Base-by-base conservation (phyloP, 805 yeast genomes). In the Kodamaea neixiangensis region DNA sequence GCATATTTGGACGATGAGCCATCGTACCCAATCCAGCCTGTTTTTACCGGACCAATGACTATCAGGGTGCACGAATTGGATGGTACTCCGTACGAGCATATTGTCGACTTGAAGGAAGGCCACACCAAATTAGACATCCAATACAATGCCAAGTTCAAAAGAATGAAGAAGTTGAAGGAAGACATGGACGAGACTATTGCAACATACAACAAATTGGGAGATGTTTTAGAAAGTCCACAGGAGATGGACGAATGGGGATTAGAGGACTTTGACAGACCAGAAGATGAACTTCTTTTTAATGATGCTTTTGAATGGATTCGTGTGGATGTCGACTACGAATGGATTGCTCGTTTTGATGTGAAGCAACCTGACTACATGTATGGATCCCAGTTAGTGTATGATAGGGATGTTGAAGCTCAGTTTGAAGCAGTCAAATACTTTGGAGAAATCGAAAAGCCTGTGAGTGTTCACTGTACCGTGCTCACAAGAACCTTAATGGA, bases 231-330 rank as follows among this genome's bases (percentile, higher is more conserved):
- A 50, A 61, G 81, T 1, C 78, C 81, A 0, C 64, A 71, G 5
- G 97, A 92, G 5, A 71, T 85, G 46, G 69, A 68, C 9, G 78
- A 79, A 31, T 93, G 98, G 98, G 75, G 77, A 13, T 73, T 90
- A 9, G 75, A 80, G 1, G 96, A 89, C 40, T 83, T 89, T 81
- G 72, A 79, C 11, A 78, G 78, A 44, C 85, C 84, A 25, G 91
- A 86, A 46, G 92, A 85, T 52, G 91, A 85, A 39, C 72, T 72
- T 38, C 76, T 82, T 72, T 76, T 81, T 18, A 83, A 82, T 59
- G 97, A 93, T 60, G 97, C 97, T 0, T 94, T 91, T 68, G 99
- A 94, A 61, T 94, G 99, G 99, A 78, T 94, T 35, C 77, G 99
- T 59, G 89, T 93, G n/a, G 99, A 94, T 69, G 92, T 97, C 0